phyloP scores from a whole-genome alignment of 1,139 yeast species.

The Nakaseomyces delphensis region DNA sequence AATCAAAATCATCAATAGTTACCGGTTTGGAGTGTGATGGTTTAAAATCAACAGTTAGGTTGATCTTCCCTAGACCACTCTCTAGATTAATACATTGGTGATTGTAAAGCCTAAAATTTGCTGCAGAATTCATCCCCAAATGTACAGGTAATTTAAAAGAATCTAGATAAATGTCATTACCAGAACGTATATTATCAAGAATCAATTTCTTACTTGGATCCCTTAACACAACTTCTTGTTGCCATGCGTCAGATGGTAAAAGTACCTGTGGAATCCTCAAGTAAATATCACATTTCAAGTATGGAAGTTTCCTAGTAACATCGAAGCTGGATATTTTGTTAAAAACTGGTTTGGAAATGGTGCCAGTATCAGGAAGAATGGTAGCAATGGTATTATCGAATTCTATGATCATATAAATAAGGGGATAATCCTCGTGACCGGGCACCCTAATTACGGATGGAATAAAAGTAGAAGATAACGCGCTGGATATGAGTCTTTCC shows the following conservation, averaged over 20 bases:
- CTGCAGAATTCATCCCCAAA: conserved; percentile 34
- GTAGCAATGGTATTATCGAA: conserved; percentile 76
- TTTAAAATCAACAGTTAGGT: conserved; percentile 69
- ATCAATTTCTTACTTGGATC: conserved; percentile 31
- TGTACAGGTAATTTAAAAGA: conserved; percentile 32
- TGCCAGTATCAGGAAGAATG: conserved; percentile 72
- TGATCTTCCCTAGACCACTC: conserved; percentile 37
- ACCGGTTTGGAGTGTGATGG: conserved; percentile 64
- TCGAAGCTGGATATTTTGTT: conserved; percentile 88
- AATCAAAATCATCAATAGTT: conserved; percentile 83
- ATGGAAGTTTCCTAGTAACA: conserved; percentile 58
- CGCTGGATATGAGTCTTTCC: conserved; percentile 26
- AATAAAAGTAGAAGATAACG: conserved; percentile 35
- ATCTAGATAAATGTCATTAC: conserved; percentile 37
- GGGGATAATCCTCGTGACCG: conserved; percentile 39
- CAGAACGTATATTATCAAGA: conserved; percentile 30
- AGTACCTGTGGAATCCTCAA: conserved; percentile 65
- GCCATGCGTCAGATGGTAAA: conserved; percentile 41
- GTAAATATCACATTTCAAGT: conserved; percentile 59
- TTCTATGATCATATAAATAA: conserved; percentile 62
- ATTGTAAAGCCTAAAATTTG: conserved; percentile 37
- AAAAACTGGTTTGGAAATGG: conserved; percentile 58
- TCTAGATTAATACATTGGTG: conserved; percentile 39
- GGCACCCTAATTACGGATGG: conserved; percentile 66
- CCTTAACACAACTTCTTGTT: conserved; percentile 21